Evolutionary conservation across 495 filamentous ascomycete genomes (phyloP), one percentile per base, ranked within the genome.

Genomic region (Penicillium riverlandense): DNA sequence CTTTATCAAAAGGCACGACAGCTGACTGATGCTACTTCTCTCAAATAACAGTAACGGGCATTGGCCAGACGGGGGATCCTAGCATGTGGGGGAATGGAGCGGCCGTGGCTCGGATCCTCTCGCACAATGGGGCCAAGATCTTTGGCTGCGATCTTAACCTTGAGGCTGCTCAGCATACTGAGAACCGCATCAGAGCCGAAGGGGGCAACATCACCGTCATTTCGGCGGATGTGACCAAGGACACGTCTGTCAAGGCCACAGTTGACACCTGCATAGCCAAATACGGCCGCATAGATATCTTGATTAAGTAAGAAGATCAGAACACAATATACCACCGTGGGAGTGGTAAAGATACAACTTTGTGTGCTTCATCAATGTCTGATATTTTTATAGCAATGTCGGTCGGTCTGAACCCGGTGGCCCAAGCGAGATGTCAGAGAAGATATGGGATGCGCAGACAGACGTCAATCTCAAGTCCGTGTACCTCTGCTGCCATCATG

Each of bases 401-500:
- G 75, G 71, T 9, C 46, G 52, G 29, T 65, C 54, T 13, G 59
- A 67, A 43, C 62, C 71, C 1, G 73, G 71, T 1, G 65, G 67
- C 35, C 70, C 72, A 14, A 70, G 58, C 8, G 62, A 54, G 13
- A 65, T 76, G 61, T 38, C 37, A 2, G 74, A 76, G 43, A 60
- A 69, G 37, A 54, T 59, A 0, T 76, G 71, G 69, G 71, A 75
- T 50, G 41, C 39, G 30, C 72, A 77, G 53, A 62, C 65, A 16
- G 55, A 69, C 22, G 45, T 76, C 14, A 77, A 76, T 40, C 59
- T 77, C n/a, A 75, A 75, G 49, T 65, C 55, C 22, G 65, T 74
- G 0, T 78, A 73, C 45, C 61, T 71, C 7, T 60, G 55, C 35
- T 66, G 58, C 67, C 9, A 61, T 70, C 1, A 47, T 76, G 11